phyloP scores from a whole-genome alignment of 306 rosid genomes.

The Vicia villosa region DNA sequence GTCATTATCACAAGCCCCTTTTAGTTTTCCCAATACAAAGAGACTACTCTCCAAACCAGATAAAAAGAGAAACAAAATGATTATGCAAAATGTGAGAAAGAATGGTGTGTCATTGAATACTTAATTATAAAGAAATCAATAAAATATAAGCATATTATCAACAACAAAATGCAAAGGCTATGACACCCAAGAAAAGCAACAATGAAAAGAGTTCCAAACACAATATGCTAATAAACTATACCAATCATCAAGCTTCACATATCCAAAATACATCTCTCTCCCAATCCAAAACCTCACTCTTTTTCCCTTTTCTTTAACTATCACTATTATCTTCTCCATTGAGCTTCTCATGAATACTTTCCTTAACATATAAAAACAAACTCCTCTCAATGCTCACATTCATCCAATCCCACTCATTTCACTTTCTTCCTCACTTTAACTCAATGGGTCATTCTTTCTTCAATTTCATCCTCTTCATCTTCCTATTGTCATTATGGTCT shows the following conservation, averaged over 20 bases:
- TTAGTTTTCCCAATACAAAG: constrained; percentile 12
- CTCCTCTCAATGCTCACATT: neutral
- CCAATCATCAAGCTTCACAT: constrained; percentile 27
- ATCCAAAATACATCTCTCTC: neutral
- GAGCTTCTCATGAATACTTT: constrained; percentile 43
- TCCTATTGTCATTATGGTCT: constrained; percentile 12
- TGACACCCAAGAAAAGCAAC: constrained; percentile 23
- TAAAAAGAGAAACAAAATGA: constrained; percentile 10
- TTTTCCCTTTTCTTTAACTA: constrained; percentile 8
- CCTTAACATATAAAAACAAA: constrained; percentile 28
- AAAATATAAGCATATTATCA: neutral
- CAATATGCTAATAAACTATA: neutral
- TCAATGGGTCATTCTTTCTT: constrained; percentile 30
- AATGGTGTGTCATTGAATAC: neutral
- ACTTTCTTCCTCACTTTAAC: neutral
- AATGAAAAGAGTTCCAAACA: neutral
- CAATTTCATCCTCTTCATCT: constrained; percentile 27
- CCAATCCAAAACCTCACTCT: constrained; percentile 50
- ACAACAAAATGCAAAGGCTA: constrained; percentile 25
- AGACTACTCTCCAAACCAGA: neutral
- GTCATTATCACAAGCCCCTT: constrained; percentile 17
- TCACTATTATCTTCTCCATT: constrained; percentile 36
- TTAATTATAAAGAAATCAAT: neutral
- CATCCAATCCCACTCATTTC: neutral
- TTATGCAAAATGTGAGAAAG: neutral